Evolutionary conservation across 805 yeast species (phyloP), one percentile per base, ranked within the genome.

Genomic region (Teunomyces aglyptinius): DNA sequence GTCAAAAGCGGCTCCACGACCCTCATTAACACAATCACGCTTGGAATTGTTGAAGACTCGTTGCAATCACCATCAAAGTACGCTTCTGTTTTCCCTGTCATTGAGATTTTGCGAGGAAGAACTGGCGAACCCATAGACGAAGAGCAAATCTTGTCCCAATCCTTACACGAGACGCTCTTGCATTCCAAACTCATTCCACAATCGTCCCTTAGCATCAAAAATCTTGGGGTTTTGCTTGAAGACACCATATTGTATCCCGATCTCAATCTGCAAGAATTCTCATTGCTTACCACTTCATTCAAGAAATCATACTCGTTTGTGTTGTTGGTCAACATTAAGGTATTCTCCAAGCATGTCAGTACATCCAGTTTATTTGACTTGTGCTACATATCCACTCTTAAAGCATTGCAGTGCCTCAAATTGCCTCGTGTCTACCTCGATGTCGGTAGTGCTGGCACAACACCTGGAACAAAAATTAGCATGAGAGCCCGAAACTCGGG

Each of bases 41-140:
- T 86, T 11, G 87, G 86, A 0, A 69, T 87, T 6, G 69, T 82
- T 12, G 90, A 85, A 54, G 79, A 75, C 12, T 22, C 64, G 48
- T 54, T 65, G 64, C 35, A 67, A 68, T 46, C 67, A 59, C 38
- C 67, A 24, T 43, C 35, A 41, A 58, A 58, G n/a, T 64, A 50
- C 48, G 49, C 65, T 4, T 56, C 76, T 1, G 70, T 88, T 0
- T 86, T 79, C 59, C 92, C 96, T 0, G 81, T 84, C 12, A 89
- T 89, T 6, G 90, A 86, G 51, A 80, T 88, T 7, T 79, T 83
- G 47, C 70, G 90, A 45, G 96, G 96, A 26, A 73, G 89, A 44
- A 61, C 69, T 6, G 94, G 95, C 11, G 87, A 89, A 0, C 96
- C 96, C 24, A 81, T 91, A 1, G 87, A 83, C 55, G 96, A 89